Percentiles rank a stretch among this genome's conserved stretches.
phyloP scores from a whole-genome alignment of 2,329 filamentous ascomycete genomes.

The Fonsecaea pugnacius region DNA sequence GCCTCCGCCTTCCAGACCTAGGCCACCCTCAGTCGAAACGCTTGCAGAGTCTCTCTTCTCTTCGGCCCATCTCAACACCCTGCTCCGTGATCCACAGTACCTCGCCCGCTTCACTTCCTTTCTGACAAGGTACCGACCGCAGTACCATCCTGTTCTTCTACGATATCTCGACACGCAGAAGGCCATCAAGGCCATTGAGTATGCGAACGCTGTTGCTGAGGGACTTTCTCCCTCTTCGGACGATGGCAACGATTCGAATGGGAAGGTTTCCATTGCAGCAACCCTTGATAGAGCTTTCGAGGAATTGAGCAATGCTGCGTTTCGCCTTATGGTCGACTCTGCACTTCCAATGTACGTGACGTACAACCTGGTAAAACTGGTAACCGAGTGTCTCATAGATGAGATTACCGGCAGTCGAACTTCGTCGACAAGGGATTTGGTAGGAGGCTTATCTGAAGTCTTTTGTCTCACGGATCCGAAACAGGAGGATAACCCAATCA shows the following conservation, averaged over 20 bases:
- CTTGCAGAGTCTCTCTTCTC: slow-evolving; percentile 49
- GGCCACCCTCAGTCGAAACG: slow-evolving; percentile 42
- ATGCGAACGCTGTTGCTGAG: slow-evolving; percentile 50
- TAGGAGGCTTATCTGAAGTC: slow-evolving; percentile 50
- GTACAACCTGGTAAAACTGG: slow-evolving; percentile 45
- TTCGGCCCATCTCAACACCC: slow-evolving; percentile 48
- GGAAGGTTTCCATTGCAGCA: slow-evolving; percentile 39
- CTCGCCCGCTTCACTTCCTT: slow-evolving; percentile 46
- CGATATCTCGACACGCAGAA: slow-evolving; percentile 49
- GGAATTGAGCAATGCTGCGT: slow-evolving; percentile 40
- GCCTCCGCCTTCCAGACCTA: slow-evolving; percentile 44
- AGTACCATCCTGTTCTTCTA: slow-evolving; percentile 42
- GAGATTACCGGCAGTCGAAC: slow-evolving; percentile 50
- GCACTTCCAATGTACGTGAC: slow-evolving; percentile 51
- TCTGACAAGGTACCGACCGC: slow-evolving; percentile 46
- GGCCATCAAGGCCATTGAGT: slow-evolving; percentile 49
- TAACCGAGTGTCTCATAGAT: slow-evolving; percentile 50
- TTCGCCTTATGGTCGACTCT: slow-evolving; percentile 46
- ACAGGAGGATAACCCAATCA: slow-evolving; percentile 50
- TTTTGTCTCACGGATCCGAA: slow-evolving; percentile 53
- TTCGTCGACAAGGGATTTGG: slow-evolving; percentile 47
- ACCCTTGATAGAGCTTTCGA: slow-evolving; percentile 46
- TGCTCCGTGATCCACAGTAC: slow-evolving; percentile 46
- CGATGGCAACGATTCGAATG: slow-evolving; percentile 24
- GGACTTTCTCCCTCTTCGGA: slow-evolving; percentile 39